Evolutionary conservation across 2,329 filamentous ascomycete species (phyloP), one percentile per base, ranked within the genome.

Genomic region (Colletotrichum sidae): DNA sequence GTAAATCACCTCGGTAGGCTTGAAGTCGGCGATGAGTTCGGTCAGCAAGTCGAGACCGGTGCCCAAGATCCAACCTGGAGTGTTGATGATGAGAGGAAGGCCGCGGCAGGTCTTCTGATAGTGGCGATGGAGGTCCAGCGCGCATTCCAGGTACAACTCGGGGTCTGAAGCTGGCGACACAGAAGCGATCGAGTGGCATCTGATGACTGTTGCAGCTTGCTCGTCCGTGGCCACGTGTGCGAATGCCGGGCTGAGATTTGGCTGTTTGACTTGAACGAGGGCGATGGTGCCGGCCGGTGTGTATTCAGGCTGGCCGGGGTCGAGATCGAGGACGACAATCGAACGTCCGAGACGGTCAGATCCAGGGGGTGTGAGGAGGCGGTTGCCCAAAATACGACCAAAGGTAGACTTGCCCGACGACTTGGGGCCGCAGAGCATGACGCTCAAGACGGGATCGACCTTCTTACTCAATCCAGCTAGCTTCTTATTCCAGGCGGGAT

Each of bases 381-480:
- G 84, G 71, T 94, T 94, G 8, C 84, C 78, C 2, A 94, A 79
- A 5, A 93, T 75, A 52, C 86, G 87, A 11, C 86, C 85, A 73
- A 94, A 92, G 0, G 90, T 93, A 1, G 92, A 94, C 72, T 94
- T 94, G 2, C 92, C 92, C 3, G 91, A 88, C 1, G 86, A 88
- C 68, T 93, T 92, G 0, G 90, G 86, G 0, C 92, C 92, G 54
- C 89, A 89, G 3, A 93, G 79, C 67, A 94, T 80, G 7, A 87
- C 80, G 2, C 80, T 78, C 2, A 75, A 75, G 50, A 76, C 73
- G 7, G 71, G 74, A 12, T 72, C 74, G 44, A 75, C 77, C 53
- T 75, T 79, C 41, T 71, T 77, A 49, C 77, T 75, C 10, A 86
- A 71, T 34, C 81, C 80, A 25, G 83, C 84, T n/a, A 87, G 78